Percentiles rank a stretch among this genome's conserved stretches.
Conservation (phyloP, 768 basidiomycete genomes). For the Rhizopogon salebrosus region DNA sequence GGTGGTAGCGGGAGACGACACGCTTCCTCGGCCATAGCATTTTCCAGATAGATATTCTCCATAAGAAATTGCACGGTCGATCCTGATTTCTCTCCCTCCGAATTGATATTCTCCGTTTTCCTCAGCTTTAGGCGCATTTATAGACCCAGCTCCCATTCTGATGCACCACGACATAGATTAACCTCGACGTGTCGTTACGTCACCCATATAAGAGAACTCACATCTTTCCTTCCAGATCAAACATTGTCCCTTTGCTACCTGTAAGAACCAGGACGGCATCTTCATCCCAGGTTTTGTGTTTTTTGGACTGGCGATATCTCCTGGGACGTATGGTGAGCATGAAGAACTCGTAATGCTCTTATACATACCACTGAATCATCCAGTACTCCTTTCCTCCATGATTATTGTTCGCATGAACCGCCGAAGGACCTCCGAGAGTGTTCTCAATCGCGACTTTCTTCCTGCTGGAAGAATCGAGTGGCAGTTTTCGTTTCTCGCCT, state of each 20-base stretch:
- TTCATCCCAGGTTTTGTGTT: slow-evolving; percentile 91
- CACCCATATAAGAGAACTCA: slow-evolving; percentile 28
- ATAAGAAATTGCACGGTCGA: slow-evolving; percentile 52
- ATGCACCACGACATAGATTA: neutral
- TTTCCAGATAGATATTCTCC: slow-evolving; percentile 58
- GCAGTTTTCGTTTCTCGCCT: slow-evolving; percentile 27
- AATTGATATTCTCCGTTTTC: slow-evolving; percentile 35
- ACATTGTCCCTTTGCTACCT: slow-evolving; percentile 42
- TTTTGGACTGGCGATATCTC: slow-evolving; percentile 67
- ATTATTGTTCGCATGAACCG: slow-evolving; percentile 9
- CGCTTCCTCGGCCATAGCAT: slow-evolving; percentile 48
- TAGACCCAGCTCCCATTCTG: slow-evolving; percentile 51
- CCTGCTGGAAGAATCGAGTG: slow-evolving; percentile 18
- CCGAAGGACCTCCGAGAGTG: slow-evolving; percentile 4
- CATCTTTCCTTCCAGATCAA: slow-evolving; percentile 63
- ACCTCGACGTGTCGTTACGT: neutral
- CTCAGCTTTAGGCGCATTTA: slow-evolving; percentile 31
- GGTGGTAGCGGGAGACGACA: slow-evolving; percentile 12
- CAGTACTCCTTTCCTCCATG: slow-evolving; percentile 42
- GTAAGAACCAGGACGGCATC: slow-evolving; percentile 61
- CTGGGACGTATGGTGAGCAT: slow-evolving; percentile 26
- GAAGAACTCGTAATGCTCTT: neutral
- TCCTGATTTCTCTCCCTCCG: slow-evolving; percentile 57
- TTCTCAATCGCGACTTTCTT: slow-evolving; percentile 25
- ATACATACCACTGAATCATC: slow-evolving; percentile 72